Evolutionary conservation across 352 stramenopile genomes (phyloP).

Genomic region (Phytophthora quininea): DNA sequence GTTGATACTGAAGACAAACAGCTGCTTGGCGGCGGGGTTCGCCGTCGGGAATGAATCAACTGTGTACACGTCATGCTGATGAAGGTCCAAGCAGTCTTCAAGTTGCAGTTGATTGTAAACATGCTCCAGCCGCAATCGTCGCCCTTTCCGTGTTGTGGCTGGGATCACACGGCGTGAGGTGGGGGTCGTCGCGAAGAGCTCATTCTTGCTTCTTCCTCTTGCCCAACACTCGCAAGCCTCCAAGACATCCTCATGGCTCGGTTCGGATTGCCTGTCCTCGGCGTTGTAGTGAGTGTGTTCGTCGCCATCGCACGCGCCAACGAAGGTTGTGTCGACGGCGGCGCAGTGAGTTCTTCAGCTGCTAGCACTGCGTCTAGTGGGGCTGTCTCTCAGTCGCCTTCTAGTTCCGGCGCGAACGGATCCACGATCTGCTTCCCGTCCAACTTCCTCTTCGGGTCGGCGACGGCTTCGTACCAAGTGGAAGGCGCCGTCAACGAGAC

Average conservation of each 20-base stretch:
- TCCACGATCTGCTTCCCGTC: slow-evolving; percentile 39
- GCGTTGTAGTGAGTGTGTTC: background rate
- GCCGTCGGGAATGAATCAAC: slow-evolving; percentile 4
- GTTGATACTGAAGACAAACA: no score
- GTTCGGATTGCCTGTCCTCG: slow-evolving; percentile 7
- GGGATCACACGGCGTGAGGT: no score
- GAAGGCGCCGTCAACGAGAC: slow-evolving; percentile 86
- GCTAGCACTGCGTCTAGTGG: background rate
- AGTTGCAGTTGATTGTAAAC: background rate
- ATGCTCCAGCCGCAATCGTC: background rate
- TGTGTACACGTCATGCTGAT: background rate
- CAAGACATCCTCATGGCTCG: background rate
- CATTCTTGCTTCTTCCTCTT: slow-evolving; percentile 16
- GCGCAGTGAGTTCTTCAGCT: background rate
- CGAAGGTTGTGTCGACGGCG: background rate
- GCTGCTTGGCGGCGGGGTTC: background rate
- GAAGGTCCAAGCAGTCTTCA: background rate
- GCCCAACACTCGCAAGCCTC: background rate
- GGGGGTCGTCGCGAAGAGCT: background rate
- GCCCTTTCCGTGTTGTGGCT: background rate
- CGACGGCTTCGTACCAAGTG: slow-evolving; percentile 90
- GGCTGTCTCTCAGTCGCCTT: background rate
- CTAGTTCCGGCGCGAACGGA: background rate
- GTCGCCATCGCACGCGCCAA: background rate
- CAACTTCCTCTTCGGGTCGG: slow-evolving; percentile 80